Evolutionary conservation across 2,329 filamentous ascomycete species (phyloP).

Genomic region (Paecilomyces sp.): DNA sequence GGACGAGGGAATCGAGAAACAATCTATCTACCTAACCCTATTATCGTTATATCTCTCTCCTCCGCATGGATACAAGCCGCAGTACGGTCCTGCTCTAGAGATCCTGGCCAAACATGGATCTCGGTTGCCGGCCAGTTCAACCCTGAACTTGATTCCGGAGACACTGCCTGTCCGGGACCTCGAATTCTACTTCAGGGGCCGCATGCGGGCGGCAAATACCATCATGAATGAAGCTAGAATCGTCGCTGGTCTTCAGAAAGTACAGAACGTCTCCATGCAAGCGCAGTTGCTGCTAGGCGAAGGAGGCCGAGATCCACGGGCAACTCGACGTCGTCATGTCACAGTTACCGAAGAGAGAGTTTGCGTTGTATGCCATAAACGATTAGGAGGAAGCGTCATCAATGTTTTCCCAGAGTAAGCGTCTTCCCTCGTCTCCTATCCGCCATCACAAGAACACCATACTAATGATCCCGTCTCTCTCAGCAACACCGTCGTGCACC

Average conservation of each 20-base stretch:
- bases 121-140: slow-evolving; percentile 78
- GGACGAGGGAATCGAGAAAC: slow-evolving; percentile 50
- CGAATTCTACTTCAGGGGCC: slow-evolving; percentile 83
- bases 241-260: slow-evolving; percentile 66
- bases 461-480: slow-evolving; percentile 5
- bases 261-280: slow-evolving; percentile 71
- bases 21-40: slow-evolving; percentile 86
- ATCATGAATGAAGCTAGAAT: slow-evolving; percentile 74
- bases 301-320: slow-evolving; percentile 42
- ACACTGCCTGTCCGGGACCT: slow-evolving; percentile 70
- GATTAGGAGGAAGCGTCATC: slow-evolving; percentile 84
- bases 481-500: slow-evolving; percentile 62
- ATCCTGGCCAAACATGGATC: slow-evolving; percentile 90
- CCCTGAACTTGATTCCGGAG: slow-evolving; percentile 77
- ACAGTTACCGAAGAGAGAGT: slow-evolving; percentile 81
- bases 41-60: slow-evolving; percentile 85
- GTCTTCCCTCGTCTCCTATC: not conserved
- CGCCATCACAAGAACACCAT: not conserved
- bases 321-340: slow-evolving; percentile 60
- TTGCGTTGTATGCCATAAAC: slow-evolving; percentile 88
- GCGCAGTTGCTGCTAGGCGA: slow-evolving; percentile 68
- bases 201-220: slow-evolving; percentile 79
- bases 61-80: slow-evolving; percentile 61
- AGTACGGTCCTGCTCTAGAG: slow-evolving; percentile 71
- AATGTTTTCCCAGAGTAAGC: slow-evolving; percentile 78